Evolutionary conservation across 2,329 filamentous ascomycete genomes (phyloP), one percentile per base, ranked within the genome.

Genomic region (Neocucurbitaria cava): DNA sequence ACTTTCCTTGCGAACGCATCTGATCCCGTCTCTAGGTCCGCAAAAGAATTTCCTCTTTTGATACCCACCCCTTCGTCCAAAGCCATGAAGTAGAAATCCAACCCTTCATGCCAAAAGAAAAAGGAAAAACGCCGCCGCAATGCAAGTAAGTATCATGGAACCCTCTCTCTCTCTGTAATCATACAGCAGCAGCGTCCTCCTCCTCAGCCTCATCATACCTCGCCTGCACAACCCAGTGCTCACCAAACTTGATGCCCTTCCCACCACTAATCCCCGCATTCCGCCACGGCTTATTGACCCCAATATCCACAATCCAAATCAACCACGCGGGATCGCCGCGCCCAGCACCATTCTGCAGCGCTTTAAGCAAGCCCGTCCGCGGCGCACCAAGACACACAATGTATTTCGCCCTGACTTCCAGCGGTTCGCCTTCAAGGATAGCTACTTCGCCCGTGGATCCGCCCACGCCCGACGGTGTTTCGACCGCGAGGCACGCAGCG

Each of bases 371-470:
- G 0, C 95, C 95, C 2, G 87, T 87, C 70, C 96, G 92, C 0
- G 95, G 94, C 1, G 91, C 92, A 1, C 91, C 94, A 49, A 98
- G 86, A 26, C 90, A 89, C 3, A 96, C 88, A 21, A 98, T 88
- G 57, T 90, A 92, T 49, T 91, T 89, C 0, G 92, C 88, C 56
- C 90, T 87, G 45, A 97, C 86, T 62, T 92, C 92, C 2, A 98
- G 81, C 35, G 87, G 87, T 47, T 89, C 85, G 3, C 91, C 91
- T 69, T 97, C 92, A 1, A 85, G 78, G 24, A 85, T 76, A 3
- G 82, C 80, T 30, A 82, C 74, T 60, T 85, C 82, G 18, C 84
- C 84, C 35, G 87, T 88, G 0, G 87, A 87, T 2, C 91, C 91
- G 60, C 94, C 92, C 45, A 96, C 87, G 5, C 95, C 95, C 0